Conservation (phyloP, 1,284 basidiomycete genomes). For the Polyporus tsugae region DNA sequence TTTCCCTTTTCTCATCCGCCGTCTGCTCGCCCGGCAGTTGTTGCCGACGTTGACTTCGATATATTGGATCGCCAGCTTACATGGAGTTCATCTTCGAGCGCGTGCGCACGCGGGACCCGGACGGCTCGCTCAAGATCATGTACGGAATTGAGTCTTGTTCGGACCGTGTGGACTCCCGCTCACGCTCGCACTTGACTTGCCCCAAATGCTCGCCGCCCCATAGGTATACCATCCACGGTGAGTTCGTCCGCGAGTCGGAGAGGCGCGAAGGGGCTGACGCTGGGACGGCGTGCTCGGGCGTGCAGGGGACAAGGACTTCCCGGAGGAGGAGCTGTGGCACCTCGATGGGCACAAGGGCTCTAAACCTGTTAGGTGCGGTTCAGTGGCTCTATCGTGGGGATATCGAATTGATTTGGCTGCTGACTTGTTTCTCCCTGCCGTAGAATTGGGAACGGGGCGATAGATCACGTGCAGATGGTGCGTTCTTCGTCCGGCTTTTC, state of each 20-base stretch:
- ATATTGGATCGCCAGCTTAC: constrained; percentile 65
- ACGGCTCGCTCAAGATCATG: constrained; percentile 93
- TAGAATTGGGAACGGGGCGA: constrained; percentile 90
- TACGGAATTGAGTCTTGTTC: constrained; percentile 40
- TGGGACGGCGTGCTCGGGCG: constrained; percentile 1
- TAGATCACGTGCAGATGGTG: constrained; percentile 88
- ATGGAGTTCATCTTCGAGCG: constrained; percentile 91
- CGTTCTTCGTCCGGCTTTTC: constrained; percentile 27
- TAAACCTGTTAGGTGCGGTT: constrained; percentile 63
- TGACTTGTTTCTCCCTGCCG: background rate
- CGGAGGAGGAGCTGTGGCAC: constrained; percentile 85
- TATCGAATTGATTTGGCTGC: background rate
- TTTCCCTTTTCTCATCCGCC: background rate
- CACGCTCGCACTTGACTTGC: background rate
- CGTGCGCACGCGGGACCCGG: constrained; percentile 81
- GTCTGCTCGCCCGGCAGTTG: background rate
- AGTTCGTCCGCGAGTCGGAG: constrained; percentile 16
- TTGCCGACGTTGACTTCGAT: too few relatives aligned
- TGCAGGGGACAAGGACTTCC: constrained; percentile 82
- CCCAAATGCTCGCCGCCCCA: background rate
- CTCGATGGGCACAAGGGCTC: constrained; percentile 89
- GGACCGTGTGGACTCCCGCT: background rate
- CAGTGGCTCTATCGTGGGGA: background rate
- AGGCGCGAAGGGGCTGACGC: background rate
- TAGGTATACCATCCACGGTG: constrained; percentile 83